Evolutionary conservation across 2,329 filamentous ascomycete genomes (phyloP), one percentile per base, ranked within the genome.

Genomic region (Bimuria novae-zelandiae): DNA sequence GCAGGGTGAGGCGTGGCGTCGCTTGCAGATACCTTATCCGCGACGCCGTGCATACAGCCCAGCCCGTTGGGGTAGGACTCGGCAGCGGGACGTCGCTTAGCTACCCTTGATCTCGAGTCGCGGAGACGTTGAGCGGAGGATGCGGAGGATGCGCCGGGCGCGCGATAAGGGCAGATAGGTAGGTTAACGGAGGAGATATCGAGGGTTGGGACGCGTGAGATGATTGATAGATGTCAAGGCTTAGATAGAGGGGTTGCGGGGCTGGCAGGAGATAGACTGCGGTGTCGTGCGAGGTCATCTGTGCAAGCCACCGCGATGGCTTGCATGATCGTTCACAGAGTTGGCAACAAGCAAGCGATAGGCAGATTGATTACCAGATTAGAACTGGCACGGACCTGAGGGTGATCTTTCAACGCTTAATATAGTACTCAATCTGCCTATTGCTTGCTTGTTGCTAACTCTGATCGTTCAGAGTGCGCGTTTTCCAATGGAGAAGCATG

Each of bases 301-400:
- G 42, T n/a, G n/a, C 19, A 35, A 35, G 42, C 42, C 42, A 45
- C 42, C 17, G 14, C 30, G 42, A 45, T 35, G 11, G 19, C 21
- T 32, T 45, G 42, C 42, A 45, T 35, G 42, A 45, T 35, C 29
- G 42, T 23, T n/a, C n/a, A n/a, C n/a, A n/a, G n/a, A 3, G 11
- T 4, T 21, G 12, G 25, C 19, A 29, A 23, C 40, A 5, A 19
- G 35, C 35, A 37, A 3, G n/a, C n/a, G n/a, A n/a, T n/a, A n/a
- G n/a, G n/a, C n/a, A n/a, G n/a, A n/a, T n/a, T n/a, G n/a, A n/a
- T n/a, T n/a, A n/a, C n/a, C n/a, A n/a, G n/a, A n/a, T n/a, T n/a
- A n/a, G n/a, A n/a, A n/a, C n/a, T n/a, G n/a, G n/a, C n/a, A n/a
- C n/a, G n/a, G n/a, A n/a, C n/a, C n/a, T n/a, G n/a, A n/a, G n/a